Percentiles rank a stretch among this genome's conserved stretches.
Evolutionary conservation across 805 yeast species (phyloP).

Genomic region (Schwanniomyces pseudopolymorphus): DNA sequence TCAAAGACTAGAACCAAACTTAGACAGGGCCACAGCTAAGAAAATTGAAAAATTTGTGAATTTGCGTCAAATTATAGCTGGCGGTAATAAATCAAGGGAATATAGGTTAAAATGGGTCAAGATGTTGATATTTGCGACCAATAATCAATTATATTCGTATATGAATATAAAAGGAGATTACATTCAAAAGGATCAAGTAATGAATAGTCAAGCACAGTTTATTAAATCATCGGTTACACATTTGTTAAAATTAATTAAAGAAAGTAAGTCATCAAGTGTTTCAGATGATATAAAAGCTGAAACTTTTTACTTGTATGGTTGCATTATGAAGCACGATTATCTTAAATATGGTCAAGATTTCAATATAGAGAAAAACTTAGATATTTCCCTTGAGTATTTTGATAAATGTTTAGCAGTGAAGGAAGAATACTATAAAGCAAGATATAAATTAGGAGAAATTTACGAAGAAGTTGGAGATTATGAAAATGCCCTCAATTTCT

Average conservation of each 20-base stretch:
- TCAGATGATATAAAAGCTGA: slow-evolving; percentile 23
- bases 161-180: slow-evolving; percentile 43
- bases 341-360: slow-evolving; percentile 35
- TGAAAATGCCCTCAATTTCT: slow-evolving; percentile 31
- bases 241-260: slow-evolving; percentile 34
- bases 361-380: slow-evolving; percentile 27
- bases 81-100: slow-evolving; percentile 42
- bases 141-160: slow-evolving; percentile 37
- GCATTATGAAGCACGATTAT: slow-evolving; percentile 38
- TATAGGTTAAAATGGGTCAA: slow-evolving; percentile 43
- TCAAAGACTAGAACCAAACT: background rate
- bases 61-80: slow-evolving; percentile 35
- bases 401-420: slow-evolving; percentile 31
- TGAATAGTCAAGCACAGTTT: slow-evolving; percentile 32
- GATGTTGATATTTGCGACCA: slow-evolving; percentile 40
- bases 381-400: slow-evolving; percentile 28
- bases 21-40: slow-evolving; percentile 25
- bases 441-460: slow-evolving; percentile 40
- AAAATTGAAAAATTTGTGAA: slow-evolving; percentile 34
- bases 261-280: slow-evolving; percentile 21
- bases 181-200: slow-evolving; percentile 27
- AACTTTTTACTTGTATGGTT: slow-evolving; percentile 36
- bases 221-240: slow-evolving; percentile 40
- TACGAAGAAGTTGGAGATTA: slow-evolving; percentile 32
- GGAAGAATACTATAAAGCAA: slow-evolving; percentile 31